phyloP scores from a whole-genome alignment of 768 basidiomycete species.

The Favolaschia claudopus region DNA sequence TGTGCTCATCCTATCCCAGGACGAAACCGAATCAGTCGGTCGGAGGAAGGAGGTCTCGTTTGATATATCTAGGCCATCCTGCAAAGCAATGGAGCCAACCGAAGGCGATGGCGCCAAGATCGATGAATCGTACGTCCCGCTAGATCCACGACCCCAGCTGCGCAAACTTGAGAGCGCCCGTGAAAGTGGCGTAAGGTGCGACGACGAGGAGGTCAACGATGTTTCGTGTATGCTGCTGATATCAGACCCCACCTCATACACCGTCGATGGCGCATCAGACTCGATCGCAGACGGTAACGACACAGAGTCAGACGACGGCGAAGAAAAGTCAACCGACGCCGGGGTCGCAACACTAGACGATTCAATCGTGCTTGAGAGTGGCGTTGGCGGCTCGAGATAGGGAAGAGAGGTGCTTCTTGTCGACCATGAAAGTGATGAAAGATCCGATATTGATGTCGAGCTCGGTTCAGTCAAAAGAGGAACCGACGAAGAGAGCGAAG shows the following conservation, averaged over 20 bases:
- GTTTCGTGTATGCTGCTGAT: slow-evolving; percentile 19
- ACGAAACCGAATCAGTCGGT: slow-evolving; percentile 58
- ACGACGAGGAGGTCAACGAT: slow-evolving; percentile 14
- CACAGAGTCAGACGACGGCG: slow-evolving; percentile 35
- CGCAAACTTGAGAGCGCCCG: slow-evolving; percentile 35
- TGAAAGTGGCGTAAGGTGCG: slow-evolving; percentile 17
- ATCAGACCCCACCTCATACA: slow-evolving; percentile 10
- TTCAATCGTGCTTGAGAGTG: slow-evolving; percentile 16
- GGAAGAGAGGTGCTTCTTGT: slow-evolving; percentile 15
- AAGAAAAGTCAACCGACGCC: slow-evolving; percentile 36
- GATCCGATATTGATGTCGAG: slow-evolving; percentile 3
- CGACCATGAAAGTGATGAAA: slow-evolving; percentile 16
- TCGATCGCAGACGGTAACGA: slow-evolving; percentile 42
- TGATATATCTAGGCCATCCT: slow-evolving; percentile 68
- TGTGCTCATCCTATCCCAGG: slow-evolving; percentile 50
- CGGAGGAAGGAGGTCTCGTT: slow-evolving; percentile 80
- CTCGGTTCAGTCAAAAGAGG: slow-evolving; percentile 12
- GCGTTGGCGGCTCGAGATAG: slow-evolving; percentile 16
- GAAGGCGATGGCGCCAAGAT: slow-evolving; percentile 78
- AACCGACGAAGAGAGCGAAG: slow-evolving; percentile 25
- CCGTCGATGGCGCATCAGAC: slow-evolving; percentile 10
- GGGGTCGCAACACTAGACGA: slow-evolving; percentile 38
- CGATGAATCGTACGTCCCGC: slow-evolving; percentile 79
- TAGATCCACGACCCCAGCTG: slow-evolving; percentile 68
- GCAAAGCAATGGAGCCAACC: slow-evolving; percentile 56